Base-by-base conservation (phyloP, 2,329 filamentous ascomycete species). In the Paecilomyces sp. region DNA sequence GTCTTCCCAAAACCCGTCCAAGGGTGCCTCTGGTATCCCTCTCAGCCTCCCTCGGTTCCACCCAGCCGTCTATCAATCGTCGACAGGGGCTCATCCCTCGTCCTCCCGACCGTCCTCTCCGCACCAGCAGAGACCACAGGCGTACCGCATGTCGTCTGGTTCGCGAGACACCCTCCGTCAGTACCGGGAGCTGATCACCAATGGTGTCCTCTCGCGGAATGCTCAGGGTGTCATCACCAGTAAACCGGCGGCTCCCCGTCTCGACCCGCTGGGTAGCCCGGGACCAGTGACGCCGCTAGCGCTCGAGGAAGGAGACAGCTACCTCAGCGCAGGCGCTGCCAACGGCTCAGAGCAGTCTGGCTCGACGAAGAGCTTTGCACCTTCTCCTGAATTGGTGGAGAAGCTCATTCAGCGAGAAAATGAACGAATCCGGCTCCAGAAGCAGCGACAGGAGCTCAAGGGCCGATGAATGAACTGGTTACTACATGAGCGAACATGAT, bases 21-120 rank as follows among this genome's bases (percentile, higher is more conserved):
- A 77, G 63, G 64, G 72, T n/a, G 66, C 68, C 13, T 68, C 74
- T 13, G 64, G 68, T 28, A 72, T 77, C 65, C 70, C 76, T 54
- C 72, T 79, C 12, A 71, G 70, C 53, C 68, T 80, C 18, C 77
- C 77, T n/a, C 73, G 77, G 30, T 79, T 77, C 63, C 77, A 80
- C 64, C 77, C 78, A 1, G 73, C 76, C 9, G 74, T 77, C 59
- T 80, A 78, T 61, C 75, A 74, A 57, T 67, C 74, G 5, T 61
- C 66, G 8, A 63, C 63, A 51, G 65, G 59, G 55, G 61, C 67
- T 9, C 66, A 68, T 57, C 65, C 60, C 28, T 30, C 62, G 28
- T 63, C 64, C 24, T 60, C 59, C 13, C 74, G 72, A 60, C 73
- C 69, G n/a, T 64, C 66, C 3, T 72, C 65, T 24, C 74, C 68